Evolutionary conservation across 2,329 filamentous ascomycete species (phyloP).

Genomic region (Talaromyces amestolkiae): DNA sequence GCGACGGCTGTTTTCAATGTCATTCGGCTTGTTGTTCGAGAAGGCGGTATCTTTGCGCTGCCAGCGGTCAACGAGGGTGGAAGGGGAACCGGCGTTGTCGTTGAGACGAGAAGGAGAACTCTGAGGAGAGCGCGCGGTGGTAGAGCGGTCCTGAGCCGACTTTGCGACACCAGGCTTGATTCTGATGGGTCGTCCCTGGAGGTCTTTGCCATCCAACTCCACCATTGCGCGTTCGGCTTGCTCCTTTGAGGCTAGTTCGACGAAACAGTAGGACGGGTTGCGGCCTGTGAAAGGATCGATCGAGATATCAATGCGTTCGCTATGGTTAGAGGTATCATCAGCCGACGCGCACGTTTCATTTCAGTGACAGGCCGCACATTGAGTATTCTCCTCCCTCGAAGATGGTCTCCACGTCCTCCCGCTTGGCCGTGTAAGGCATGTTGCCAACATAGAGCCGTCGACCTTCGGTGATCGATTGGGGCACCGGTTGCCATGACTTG

Average conservation of each 20-base stretch:
- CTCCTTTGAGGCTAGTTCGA: slow-evolving; percentile 60
- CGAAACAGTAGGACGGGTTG: slow-evolving; percentile 73
- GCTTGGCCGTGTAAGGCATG: slow-evolving; percentile 54
- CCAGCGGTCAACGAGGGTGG: slow-evolving; percentile 44
- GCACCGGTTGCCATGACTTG: slow-evolving; percentile 22
- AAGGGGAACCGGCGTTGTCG: slow-evolving; percentile 15
- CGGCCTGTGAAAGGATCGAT: slow-evolving; percentile 65
- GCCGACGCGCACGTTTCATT: slow-evolving; percentile 11
- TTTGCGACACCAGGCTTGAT: slow-evolving; percentile 65
- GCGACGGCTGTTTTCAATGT: slow-evolving; percentile 40
- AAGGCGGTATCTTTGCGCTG: slow-evolving; percentile 38
- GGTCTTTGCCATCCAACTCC: slow-evolving; percentile 53
- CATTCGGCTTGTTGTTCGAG: slow-evolving; percentile 31
- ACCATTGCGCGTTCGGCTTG: slow-evolving; percentile 58
- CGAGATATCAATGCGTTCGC: slow-evolving; percentile 64
- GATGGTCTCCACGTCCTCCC: slow-evolving; percentile 49
- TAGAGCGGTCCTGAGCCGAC: slow-evolving; percentile 32
- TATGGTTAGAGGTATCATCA: slow-evolving; percentile 28
- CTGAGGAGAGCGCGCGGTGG: slow-evolving; percentile 23
- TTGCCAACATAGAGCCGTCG: slow-evolving; percentile 56
- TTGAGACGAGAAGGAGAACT: slow-evolving; percentile 20
- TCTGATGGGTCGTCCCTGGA: slow-evolving; percentile 61
- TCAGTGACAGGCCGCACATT: slow-evolving; percentile 27
- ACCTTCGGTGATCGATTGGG: slow-evolving; percentile 40
- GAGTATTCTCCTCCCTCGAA: slow-evolving; percentile 44